Percentiles rank a stretch among this genome's conserved stretches.
phyloP scores from a whole-genome alignment of 1,284 basidiomycete species.

The Mycena sp. region DNA sequence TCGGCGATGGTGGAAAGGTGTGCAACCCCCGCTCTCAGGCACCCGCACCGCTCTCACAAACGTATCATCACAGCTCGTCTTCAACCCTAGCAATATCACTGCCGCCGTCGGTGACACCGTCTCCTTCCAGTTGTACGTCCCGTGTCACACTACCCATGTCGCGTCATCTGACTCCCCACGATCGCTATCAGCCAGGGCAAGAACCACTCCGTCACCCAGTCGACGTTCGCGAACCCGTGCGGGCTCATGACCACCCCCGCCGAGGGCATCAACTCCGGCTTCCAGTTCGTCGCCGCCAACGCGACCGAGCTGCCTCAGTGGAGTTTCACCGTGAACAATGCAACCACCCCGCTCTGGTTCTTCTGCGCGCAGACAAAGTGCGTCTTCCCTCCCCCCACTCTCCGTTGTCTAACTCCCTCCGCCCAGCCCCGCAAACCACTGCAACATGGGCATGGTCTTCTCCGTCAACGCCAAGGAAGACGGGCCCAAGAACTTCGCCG shows the following conservation, averaged over 20 bases:
- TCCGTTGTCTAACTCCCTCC: not conserved
- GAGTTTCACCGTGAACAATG: constrained; percentile 37
- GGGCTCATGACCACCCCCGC: constrained; percentile 29
- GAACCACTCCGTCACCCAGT: constrained; percentile 37
- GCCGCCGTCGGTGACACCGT: constrained; percentile 21
- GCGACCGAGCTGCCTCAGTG: constrained; percentile 32
- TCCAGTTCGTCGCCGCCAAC: constrained; percentile 29
- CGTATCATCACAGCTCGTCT: constrained; percentile 18
- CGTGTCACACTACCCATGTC: no score
- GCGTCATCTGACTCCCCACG: no score
- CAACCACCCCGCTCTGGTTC: constrained; percentile 37
- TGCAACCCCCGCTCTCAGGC: not conserved
- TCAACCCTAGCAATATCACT: constrained; percentile 28
- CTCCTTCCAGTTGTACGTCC: constrained; percentile 25
- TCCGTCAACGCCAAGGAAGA: constrained; percentile 37
- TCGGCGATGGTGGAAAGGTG: constrained; percentile 19
- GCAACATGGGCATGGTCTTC: constrained; percentile 39
- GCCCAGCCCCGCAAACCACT: constrained; percentile 14
- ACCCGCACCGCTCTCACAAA: not conserved
- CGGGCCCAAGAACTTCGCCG: constrained; percentile 32
- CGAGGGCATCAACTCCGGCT: constrained; percentile 36
- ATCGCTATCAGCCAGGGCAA: constrained; percentile 14
- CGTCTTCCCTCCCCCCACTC: not conserved
- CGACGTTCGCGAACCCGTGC: constrained; percentile 35
- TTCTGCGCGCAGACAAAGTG: constrained; percentile 35